These are phyloP conservation scores for Pichia kudriavzevii DNA, from an alignment of 1,139 yeast genomes.

Conservation along the genomic window DNA sequence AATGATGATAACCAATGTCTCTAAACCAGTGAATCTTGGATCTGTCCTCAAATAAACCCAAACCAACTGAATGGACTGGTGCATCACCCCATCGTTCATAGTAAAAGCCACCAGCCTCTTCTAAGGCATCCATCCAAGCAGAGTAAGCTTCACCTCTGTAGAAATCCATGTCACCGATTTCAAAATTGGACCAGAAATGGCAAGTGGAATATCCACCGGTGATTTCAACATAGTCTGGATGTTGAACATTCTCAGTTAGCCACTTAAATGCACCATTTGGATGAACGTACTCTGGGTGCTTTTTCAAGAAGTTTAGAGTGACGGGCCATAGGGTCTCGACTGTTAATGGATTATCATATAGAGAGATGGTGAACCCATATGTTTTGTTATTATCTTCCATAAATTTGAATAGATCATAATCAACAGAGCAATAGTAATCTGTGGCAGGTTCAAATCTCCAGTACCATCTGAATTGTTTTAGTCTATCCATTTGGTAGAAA, in stretches of 20 bases:
- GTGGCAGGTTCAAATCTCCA: conserved; percentile 55
- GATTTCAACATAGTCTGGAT: conserved; percentile 36
- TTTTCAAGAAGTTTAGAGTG: conserved; percentile 38
- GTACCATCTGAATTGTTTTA: conserved; percentile 38
- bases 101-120: conserved; percentile 72
- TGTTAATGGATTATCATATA: conserved; percentile 41
- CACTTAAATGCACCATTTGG: conserved; percentile 45
- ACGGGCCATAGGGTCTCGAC: conserved; percentile 46
- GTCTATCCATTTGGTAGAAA: conserved; percentile 41
- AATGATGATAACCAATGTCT: conserved; percentile 81
- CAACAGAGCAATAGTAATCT: conserved; percentile 38
- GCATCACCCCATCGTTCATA: conserved; percentile 96
- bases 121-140: conserved; percentile 59
- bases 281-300: conserved; percentile 43
- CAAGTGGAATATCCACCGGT: conserved; percentile 53
- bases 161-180: conserved; percentile 73
- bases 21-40: conserved; percentile 79
- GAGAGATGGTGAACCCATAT: conserved; percentile 45
- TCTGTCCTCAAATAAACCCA: conserved; percentile 61
- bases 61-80: conserved; percentile 80
- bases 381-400: conserved; percentile 41
- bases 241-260: conserved; percentile 43
- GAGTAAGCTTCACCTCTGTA: conserved; percentile 62
- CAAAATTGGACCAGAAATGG: conserved; percentile 93
- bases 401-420: conserved; percentile 50